Conservation (phyloP, 2,329 filamentous ascomycete species). For the Sporothrix sp. region DNA sequence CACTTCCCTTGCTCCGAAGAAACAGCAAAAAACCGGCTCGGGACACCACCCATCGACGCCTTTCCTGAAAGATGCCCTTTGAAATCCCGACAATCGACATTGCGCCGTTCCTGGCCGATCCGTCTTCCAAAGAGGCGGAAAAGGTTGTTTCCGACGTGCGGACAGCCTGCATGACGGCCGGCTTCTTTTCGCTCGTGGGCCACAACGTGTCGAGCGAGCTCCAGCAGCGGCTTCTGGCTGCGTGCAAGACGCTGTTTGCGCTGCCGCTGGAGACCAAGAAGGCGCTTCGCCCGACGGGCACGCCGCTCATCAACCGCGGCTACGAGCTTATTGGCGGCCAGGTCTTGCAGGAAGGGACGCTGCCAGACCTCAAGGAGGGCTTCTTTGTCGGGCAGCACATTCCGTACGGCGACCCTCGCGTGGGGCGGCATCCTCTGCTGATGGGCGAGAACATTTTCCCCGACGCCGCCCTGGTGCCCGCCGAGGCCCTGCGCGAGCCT, state of each 20-base stretch:
- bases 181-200: constrained; percentile 25
- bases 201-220: constrained; percentile 20
- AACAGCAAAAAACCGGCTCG: no score
- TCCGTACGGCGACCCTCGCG: constrained; percentile 17
- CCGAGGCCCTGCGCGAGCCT: constrained; percentile 27
- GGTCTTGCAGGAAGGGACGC: constrained; percentile 33
- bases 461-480: constrained; percentile 11
- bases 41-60: neutral
- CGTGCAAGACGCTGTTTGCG: constrained; percentile 36
- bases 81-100: constrained; percentile 28
- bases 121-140: constrained; percentile 21
- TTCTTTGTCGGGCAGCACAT: constrained; percentile 34
- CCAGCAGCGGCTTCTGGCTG: constrained; percentile 18
- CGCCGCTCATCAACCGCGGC: constrained; percentile 30
- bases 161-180: constrained; percentile 24
- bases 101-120: constrained; percentile 24
- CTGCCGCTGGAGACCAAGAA: constrained; percentile 37
- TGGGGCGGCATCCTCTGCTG: constrained; percentile 32
- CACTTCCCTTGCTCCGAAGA: no score
- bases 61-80: constrained; percentile 4
- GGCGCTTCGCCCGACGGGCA: constrained; percentile 24
- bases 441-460: constrained; percentile 31
- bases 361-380: constrained; percentile 40
- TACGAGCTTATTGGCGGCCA: constrained; percentile 40
- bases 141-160: constrained; percentile 25